phyloP scores from a whole-genome alignment of 768 basidiomycete species.

The Russula olivacea region DNA sequence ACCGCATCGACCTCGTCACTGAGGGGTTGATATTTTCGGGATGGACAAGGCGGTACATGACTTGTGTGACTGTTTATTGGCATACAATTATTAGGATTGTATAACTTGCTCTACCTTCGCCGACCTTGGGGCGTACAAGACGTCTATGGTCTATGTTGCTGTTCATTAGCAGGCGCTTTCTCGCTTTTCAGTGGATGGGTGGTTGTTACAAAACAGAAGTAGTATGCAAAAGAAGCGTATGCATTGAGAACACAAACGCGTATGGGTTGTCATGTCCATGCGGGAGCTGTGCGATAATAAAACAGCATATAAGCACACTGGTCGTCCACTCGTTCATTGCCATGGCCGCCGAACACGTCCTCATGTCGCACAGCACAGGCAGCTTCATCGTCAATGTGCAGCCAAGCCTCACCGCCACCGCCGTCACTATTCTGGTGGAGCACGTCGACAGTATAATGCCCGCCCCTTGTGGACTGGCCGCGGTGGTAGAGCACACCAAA shows the following conservation, averaged over 20 bases:
- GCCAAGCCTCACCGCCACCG: background rate
- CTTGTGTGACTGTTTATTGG: too few species aligned
- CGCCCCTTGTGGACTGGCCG: background rate
- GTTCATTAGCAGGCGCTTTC: background rate
- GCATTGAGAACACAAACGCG: too few species aligned
- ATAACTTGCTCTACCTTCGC: too few species aligned
- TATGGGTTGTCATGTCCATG: too few species aligned
- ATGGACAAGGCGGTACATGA: too few species aligned
- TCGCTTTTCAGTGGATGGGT: background rate
- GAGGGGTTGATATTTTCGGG: too few species aligned
- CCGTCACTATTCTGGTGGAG: slow-evolving; percentile 64
- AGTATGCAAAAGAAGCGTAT: background rate
- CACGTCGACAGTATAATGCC: slow-evolving; percentile 38
- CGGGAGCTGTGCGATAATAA: background rate
- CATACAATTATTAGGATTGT: too few species aligned
- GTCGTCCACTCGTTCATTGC: slow-evolving; percentile 42
- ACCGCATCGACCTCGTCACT: too few species aligned
- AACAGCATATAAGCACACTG: slow-evolving; percentile 47
- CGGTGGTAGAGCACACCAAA: background rate
- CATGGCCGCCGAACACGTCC: slow-evolving; percentile 58
- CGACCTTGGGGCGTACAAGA: too few species aligned
- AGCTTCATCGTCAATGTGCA: slow-evolving; percentile 77
- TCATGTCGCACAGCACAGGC: slow-evolving; percentile 66
- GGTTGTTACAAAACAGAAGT: background rate
- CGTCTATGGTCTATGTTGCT: too few species aligned